Conservation (phyloP, 768 basidiomycete genomes). For the Panaeolus cyanescens region DNA sequence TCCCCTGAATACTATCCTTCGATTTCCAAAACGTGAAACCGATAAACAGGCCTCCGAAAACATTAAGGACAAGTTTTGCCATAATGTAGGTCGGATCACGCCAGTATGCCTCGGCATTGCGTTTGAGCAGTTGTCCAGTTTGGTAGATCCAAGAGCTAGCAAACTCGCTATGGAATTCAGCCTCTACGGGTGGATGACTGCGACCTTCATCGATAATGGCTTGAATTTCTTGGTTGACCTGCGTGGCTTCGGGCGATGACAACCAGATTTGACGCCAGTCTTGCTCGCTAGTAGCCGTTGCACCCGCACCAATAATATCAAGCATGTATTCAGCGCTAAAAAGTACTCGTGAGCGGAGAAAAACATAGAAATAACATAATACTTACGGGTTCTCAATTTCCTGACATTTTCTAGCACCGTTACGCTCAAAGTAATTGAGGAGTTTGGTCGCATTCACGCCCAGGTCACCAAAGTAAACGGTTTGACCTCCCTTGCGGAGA, state of each 20-base stretch:
- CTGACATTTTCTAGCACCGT: constrained; percentile 65
- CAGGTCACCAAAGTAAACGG: constrained; percentile 74
- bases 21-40: constrained; percentile 68
- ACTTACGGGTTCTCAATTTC: constrained; percentile 73
- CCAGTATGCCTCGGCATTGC: constrained; percentile 52
- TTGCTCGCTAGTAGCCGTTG: constrained; percentile 48
- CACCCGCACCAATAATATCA: constrained; percentile 74
- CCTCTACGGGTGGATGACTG: constrained; percentile 37
- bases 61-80: constrained; percentile 59
- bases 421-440: constrained; percentile 75
- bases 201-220: constrained; percentile 54
- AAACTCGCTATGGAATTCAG: constrained; percentile 42
- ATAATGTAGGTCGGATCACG: constrained; percentile 62
- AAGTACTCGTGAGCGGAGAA: constrained; percentile 17
- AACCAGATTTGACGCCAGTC: constrained; percentile 62
- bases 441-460: constrained; percentile 62
- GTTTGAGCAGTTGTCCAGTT: constrained; percentile 37
- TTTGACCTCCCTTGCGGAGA: constrained; percentile 75
- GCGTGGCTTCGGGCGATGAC: constrained; percentile 33
- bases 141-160: constrained; percentile 59
- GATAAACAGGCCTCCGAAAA: constrained; percentile 55
- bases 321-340: constrained; percentile 64
- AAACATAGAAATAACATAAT: not conserved
- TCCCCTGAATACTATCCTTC: constrained; percentile 53
- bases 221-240: constrained; percentile 40